Percentiles rank a stretch among this genome's conserved stretches.
Evolutionary conservation across 352 stramenopile genomes (phyloP).

Genomic region (Phytophthora pistaciae): DNA sequence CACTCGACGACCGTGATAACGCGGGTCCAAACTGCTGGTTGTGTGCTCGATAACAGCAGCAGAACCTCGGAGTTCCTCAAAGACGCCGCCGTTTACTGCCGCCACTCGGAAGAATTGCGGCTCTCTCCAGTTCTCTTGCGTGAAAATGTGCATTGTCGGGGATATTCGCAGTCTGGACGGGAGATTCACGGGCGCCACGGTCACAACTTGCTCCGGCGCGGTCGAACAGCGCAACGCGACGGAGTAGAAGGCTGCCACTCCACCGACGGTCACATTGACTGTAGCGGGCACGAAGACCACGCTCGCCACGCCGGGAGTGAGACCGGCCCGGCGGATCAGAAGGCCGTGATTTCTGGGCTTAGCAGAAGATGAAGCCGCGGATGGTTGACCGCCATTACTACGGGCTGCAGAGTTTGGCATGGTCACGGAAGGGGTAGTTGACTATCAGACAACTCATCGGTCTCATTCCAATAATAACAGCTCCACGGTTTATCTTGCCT

Average conservation of each 20-base stretch:
- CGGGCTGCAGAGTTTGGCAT: conserved; percentile 13
- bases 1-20: conserved; percentile 54
- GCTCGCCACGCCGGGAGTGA: conserved; percentile 37
- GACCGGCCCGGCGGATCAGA: conserved; percentile 24
- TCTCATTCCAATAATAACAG: conserved; percentile 32
- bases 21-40: conserved; percentile 52
- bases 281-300: conserved; percentile 46
- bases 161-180: conserved; percentile 60
- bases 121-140: conserved; percentile 49
- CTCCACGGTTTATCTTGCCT: too few relatives aligned
- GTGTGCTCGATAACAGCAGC: conserved; percentile 54
- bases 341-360: conserved; percentile 15
- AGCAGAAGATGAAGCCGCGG: neutral
- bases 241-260: conserved; percentile 64
- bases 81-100: conserved; percentile 34
- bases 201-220: conserved; percentile 52
- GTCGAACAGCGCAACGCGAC: conserved; percentile 48
- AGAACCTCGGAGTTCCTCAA: conserved; percentile 36
- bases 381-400: neutral
- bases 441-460: neutral
- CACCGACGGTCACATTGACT: conserved; percentile 54
- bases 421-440: neutral
- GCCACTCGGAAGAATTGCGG: conserved; percentile 65
- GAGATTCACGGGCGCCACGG: conserved; percentile 54
- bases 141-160: conserved; percentile 60